A percentile compares a stretch with the other conserved stretches of the same genome.
Conservation (phyloP, 139 green algal genomes). For the Pycnococcus provasolii region DNA sequence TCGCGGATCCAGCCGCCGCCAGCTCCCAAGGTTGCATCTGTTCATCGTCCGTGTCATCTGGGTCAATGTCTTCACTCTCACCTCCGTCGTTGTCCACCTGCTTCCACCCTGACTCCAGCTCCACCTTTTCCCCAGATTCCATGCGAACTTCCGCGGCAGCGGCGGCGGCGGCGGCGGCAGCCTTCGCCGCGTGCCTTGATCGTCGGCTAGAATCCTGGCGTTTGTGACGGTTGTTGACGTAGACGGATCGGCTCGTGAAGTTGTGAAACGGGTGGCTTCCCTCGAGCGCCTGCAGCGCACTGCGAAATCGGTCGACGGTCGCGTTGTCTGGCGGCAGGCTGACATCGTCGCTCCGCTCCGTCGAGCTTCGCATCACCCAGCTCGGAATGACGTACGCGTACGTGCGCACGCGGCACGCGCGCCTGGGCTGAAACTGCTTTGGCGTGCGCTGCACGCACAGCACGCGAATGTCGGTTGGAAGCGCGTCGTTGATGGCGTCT, state of each 20-base stretch:
- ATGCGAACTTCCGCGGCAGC: too few species aligned
- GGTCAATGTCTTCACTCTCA: not conserved
- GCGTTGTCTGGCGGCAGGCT: not conserved
- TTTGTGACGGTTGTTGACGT: constrained; percentile 12
- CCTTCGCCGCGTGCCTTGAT: not conserved
- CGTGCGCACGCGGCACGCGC: constrained; percentile 24
- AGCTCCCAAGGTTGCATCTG: not conserved
- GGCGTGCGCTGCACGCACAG: constrained; percentile 12
- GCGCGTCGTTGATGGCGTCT: constrained; percentile 44
- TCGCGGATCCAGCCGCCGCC: too few species aligned
- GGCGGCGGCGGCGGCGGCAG: not conserved
- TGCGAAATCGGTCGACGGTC: constrained; percentile 24
- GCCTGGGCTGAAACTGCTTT: constrained; percentile 32
- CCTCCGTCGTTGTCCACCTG: not conserved
- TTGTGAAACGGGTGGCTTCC: constrained; percentile 51
- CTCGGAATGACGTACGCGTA: constrained; percentile 36
- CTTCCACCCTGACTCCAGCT: not conserved
- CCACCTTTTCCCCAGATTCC: not conserved
- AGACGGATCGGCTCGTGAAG: constrained; percentile 43
- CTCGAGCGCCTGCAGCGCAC: constrained; percentile 31
- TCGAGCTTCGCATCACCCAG: not conserved
- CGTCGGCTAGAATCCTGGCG: not conserved
- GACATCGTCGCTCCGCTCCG: not conserved
- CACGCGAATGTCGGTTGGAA: constrained; percentile 38
- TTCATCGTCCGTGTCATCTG: constrained; percentile 5